A percentile compares a stretch with the other conserved stretches of the same genome.
Conservation (phyloP, 1,284 basidiomycete species). For the Fistulinella cinereoalba region DNA sequence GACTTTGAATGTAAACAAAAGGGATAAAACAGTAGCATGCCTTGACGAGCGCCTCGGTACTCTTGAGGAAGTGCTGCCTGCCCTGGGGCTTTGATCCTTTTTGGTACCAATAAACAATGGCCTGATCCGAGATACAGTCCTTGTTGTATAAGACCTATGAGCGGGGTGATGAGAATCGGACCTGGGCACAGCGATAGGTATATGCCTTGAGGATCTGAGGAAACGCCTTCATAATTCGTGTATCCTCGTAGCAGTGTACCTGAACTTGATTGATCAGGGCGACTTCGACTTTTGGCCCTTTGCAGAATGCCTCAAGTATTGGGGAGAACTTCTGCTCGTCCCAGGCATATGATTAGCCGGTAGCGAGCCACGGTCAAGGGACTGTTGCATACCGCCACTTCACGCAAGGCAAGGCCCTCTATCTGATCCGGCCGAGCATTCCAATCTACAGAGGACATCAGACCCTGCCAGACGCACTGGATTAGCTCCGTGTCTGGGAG, state of each 20-base stretch:
- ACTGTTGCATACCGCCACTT: slow-evolving; percentile 64
- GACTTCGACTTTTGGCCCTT: slow-evolving; percentile 85
- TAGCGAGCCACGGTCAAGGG: neutral
- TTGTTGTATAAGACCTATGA: slow-evolving; percentile 86
- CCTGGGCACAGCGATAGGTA: slow-evolving; percentile 1
- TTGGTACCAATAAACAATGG: slow-evolving; percentile 96
- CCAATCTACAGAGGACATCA: slow-evolving; percentile 87
- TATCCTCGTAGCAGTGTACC: slow-evolving; percentile 93
- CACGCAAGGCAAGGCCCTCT: slow-evolving; percentile 78
- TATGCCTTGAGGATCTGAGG: slow-evolving; percentile 86
- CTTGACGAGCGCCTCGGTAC: slow-evolving; percentile 86
- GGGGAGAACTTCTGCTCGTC: slow-evolving; percentile 73
- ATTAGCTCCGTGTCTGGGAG: slow-evolving; percentile 84
- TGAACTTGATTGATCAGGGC: slow-evolving; percentile 92
- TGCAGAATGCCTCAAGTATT: slow-evolving; percentile 86
- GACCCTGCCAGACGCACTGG: slow-evolving; percentile 87
- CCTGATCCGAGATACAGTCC: slow-evolving; percentile 92
- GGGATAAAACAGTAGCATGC: slow-evolving; percentile 41
- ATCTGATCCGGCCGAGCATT: slow-evolving; percentile 86
- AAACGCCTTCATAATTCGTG: slow-evolving; percentile 90
- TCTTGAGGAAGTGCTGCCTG: slow-evolving; percentile 91
- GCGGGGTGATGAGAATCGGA: slow-evolving; percentile 1
- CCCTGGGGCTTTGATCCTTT: slow-evolving; percentile 96
- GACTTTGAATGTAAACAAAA: slow-evolving; percentile 13
- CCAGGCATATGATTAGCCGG: slow-evolving; percentile 3